phyloP scores from a whole-genome alignment of 2,329 filamentous ascomycete genomes.

The Aspergillus latus region DNA sequence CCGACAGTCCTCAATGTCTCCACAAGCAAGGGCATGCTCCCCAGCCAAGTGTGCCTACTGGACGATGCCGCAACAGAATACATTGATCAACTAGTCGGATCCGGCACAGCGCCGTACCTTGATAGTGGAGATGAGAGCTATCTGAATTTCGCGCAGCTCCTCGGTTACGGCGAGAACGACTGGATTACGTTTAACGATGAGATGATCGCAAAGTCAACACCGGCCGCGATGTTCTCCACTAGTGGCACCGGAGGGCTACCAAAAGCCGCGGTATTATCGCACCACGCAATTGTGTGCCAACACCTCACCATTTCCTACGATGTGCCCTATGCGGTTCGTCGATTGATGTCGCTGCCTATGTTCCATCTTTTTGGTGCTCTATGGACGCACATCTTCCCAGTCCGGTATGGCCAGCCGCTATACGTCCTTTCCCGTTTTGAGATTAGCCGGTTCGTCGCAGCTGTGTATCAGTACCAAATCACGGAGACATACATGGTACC shows the following conservation, averaged over 20 bases:
- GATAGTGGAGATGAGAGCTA: slow-evolving; percentile 17
- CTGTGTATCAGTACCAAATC: slow-evolving; percentile 44
- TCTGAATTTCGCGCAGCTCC: slow-evolving; percentile 38
- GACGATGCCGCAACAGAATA: slow-evolving; percentile 33
- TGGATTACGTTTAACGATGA: slow-evolving; percentile 50
- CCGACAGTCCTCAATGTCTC: slow-evolving; percentile 38
- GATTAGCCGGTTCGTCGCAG: slow-evolving; percentile 40
- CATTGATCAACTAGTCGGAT: slow-evolving; percentile 31
- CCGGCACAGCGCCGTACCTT: slow-evolving; percentile 23
- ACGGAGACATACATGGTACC: slow-evolving; percentile 52
- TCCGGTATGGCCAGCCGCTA: slow-evolving; percentile 47
- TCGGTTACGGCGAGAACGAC: slow-evolving; percentile 48
- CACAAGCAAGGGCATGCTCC: slow-evolving; percentile 30
- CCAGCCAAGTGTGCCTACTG: slow-evolving; percentile 38
- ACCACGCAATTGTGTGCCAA: slow-evolving; percentile 59
- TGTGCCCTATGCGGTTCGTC: slow-evolving; percentile 43
- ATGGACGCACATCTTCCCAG: slow-evolving; percentile 48
- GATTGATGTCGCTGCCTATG: slow-evolving; percentile 53
- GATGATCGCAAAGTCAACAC: slow-evolving; percentile 47
- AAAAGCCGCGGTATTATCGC: slow-evolving; percentile 60
- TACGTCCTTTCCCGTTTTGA: slow-evolving; percentile 52
- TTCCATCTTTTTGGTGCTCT: slow-evolving; percentile 55
- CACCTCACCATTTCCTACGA: slow-evolving; percentile 42
- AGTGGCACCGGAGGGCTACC: slow-evolving; percentile 62
- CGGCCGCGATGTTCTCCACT: slow-evolving; percentile 54